Evolutionary conservation across 2,329 filamentous ascomycete genomes (phyloP), one percentile per base, ranked within the genome.

Genomic region (Rutstroemia sydowiana): DNA sequence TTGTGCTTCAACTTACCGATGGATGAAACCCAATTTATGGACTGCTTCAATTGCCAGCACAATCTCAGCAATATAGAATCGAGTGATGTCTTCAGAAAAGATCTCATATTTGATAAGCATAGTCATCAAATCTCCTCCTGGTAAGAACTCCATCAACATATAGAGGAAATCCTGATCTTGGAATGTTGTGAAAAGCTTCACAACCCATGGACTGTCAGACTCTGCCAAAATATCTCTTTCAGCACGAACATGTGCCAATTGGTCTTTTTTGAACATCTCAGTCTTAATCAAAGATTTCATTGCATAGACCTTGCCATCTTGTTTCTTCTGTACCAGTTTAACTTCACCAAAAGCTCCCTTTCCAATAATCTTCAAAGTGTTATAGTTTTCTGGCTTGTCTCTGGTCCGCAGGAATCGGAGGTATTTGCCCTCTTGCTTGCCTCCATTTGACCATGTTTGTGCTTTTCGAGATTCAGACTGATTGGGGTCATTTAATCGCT

Each of bases 81-180:
- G 84, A 28, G 93, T 98, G 61, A 98, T 97, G 61, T 98, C 93
- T 69, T 97, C 92, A 0, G 90, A 95, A 70, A 98, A 98, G 69
- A 98, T 96, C 69, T 98, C 93, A 66, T 98, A 98, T 77, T 97
- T 98, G 75, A 98, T 98, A 61, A 98, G 77, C 93, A 98, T 98
- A 3, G 93, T 98, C 93, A 98, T 98, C 69, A 98, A 71, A 73
- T 98, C 93, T 70, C 93, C 93, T 70, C 93, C 93, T 7, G 93
- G 93, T 69, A 98, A 79, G 72, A 97, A 98, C 72, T 98, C 93
- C 93, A 98, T 98, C 56, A 98, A 77, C 85, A 98, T 93, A 75
- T 98, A 98, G 32, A 98, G 76, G 73, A 96, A 98, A 60, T 93
- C 92, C 42, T 81, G 79, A 68, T 98, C 93, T 71, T 98, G 93